A percentile compares a stretch with the other conserved stretches of the same genome.
phyloP scores from a whole-genome alignment of 2,329 filamentous ascomycete species.

The Davidsoniella neocaledoniae region DNA sequence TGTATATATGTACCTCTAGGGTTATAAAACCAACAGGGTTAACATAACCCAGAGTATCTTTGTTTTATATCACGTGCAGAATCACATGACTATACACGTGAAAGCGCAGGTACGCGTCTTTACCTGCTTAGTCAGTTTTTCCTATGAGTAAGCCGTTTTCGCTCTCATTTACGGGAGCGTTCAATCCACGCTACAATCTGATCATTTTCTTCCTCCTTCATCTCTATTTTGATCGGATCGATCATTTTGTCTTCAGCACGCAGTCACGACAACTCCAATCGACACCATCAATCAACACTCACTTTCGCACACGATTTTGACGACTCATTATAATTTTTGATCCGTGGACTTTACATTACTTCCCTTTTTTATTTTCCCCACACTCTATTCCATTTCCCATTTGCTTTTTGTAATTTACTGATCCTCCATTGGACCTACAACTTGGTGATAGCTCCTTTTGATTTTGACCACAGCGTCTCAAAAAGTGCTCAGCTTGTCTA shows the following conservation, averaged over 20 bases:
- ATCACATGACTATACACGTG: background rate
- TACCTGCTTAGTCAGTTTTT: too few species aligned
- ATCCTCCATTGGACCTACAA: conserved; percentile 18
- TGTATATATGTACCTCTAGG: too few species aligned
- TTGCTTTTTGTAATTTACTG: conserved; percentile 31
- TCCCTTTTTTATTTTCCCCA: background rate
- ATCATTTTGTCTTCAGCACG: background rate
- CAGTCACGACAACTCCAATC: background rate
- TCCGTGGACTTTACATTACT: background rate
- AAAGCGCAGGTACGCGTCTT: background rate
- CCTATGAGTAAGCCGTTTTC: too few species aligned
- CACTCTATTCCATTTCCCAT: background rate
- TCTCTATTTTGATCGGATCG: background rate
- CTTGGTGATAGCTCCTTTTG: conserved; percentile 12
- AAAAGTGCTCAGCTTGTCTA: conserved; percentile 2
- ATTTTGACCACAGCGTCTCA: background rate
- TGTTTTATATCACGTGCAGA: background rate
- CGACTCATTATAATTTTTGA: too few species aligned
- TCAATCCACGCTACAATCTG: background rate
- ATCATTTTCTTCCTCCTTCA: conserved; percentile 4
- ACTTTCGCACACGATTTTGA: background rate
- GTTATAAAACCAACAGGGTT: too few species aligned
- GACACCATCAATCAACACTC: background rate
- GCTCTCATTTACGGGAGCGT: too few species aligned
- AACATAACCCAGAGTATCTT: too few species aligned